Conservation (phyloP, 2,329 filamentous ascomycete genomes). For the Venturia effusa region DNA sequence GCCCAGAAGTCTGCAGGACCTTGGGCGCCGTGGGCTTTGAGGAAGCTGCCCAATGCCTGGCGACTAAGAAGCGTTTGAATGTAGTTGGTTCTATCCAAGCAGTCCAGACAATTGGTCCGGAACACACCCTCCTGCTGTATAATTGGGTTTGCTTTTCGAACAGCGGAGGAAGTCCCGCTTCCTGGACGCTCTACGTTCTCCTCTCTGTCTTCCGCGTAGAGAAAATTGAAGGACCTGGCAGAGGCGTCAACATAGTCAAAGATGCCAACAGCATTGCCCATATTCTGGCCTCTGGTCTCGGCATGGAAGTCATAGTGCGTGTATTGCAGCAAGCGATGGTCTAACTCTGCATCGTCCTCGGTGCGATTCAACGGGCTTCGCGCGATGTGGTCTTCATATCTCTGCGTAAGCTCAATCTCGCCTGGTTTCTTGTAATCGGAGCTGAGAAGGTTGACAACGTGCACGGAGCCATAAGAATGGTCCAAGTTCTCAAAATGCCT, state of each 20-base stretch:
- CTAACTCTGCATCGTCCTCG: conserved; percentile 42
- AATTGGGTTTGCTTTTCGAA: conserved; percentile 49
- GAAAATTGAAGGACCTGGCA: conserved; percentile 85
- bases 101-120: conserved; percentile 91
- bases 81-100: conserved; percentile 87
- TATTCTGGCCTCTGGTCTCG: conserved; percentile 74
- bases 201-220: conserved; percentile 62
- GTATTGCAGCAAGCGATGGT: conserved; percentile 64
- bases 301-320: conserved; percentile 97
- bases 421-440: conserved; percentile 62
- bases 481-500: conserved; percentile 88
- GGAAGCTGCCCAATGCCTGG: conserved; percentile 80
- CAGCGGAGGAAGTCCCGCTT: conserved; percentile 20
- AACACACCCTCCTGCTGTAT: conserved; percentile 94
- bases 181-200: conserved; percentile 38
- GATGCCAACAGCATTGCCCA: conserved; percentile 89
- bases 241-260: conserved; percentile 66
- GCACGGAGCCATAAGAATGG: conserved; percentile 76
- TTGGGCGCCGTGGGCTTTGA: conserved; percentile 58
- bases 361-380: conserved; percentile 58
- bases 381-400: conserved; percentile 68
- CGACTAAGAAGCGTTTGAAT: conserved; percentile 93
- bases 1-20: conserved; percentile 79
- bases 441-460: conserved; percentile 90
- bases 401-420: conserved; percentile 70